These are phyloP conservation scores for Rhodofomes roseus DNA, from an alignment of 1,284 basidiomycete species.

Conservation along the genomic window DNA sequence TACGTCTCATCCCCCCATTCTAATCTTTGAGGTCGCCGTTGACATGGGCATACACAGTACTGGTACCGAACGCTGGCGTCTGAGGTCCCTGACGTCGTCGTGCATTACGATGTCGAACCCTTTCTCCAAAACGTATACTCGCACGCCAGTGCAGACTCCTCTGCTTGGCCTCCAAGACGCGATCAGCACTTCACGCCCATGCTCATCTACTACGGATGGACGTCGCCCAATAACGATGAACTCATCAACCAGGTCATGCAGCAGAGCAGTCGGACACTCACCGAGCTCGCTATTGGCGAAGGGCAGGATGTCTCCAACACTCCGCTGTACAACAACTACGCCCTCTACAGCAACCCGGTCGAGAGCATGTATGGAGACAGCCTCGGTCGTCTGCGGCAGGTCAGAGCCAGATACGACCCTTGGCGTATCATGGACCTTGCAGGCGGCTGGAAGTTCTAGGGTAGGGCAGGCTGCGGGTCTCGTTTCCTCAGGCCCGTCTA, in stretches of 20 bases:
- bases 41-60: conserved; percentile 15
- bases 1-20: conserved; percentile 20
- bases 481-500: no score
- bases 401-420: conserved; percentile 45
- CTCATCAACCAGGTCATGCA: conserved; percentile 36
- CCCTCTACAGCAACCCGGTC: conserved; percentile 42
- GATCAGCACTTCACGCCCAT: conserved; percentile 37
- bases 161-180: conserved; percentile 49
- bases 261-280: conserved; percentile 35
- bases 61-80: conserved; percentile 23
- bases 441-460: conserved; percentile 44
- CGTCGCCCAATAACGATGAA: conserved; percentile 29
- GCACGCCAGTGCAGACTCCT: conserved; percentile 29
- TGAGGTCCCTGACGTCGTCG: conserved; percentile 19
- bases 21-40: not conserved
- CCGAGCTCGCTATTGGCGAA: conserved; percentile 33
- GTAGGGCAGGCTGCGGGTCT: no score
- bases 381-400: conserved; percentile 31
- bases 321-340: conserved; percentile 46
- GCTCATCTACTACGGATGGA: conserved; percentile 48
- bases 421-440: conserved; percentile 51
- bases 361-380: conserved; percentile 47
- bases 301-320: conserved; percentile 39
- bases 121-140: conserved; percentile 45
- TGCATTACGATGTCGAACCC: conserved; percentile 53